Evolutionary conservation across 176 grass and related monocot genomes (phyloP).

Genomic region (Zea luxurians): DNA sequence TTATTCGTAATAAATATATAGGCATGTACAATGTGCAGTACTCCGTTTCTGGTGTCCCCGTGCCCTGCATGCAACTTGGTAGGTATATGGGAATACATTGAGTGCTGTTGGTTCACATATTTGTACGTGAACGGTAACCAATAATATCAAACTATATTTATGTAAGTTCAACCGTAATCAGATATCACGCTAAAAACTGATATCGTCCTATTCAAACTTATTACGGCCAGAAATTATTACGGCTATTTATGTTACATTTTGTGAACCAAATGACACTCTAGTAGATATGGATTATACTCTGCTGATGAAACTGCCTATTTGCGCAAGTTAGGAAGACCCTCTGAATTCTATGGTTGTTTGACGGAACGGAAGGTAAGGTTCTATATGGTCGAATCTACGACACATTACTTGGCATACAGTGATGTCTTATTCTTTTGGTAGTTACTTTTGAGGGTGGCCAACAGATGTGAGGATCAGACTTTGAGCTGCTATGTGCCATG

Average conservation of each 20-base stretch:
- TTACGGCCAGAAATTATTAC: too few relatives aligned
- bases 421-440: neutral
- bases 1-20: constrained; percentile 37
- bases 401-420: neutral
- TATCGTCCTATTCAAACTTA: too few relatives aligned
- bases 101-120: too few relatives aligned
- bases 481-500: neutral
- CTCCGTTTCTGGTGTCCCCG: neutral
- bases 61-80: neutral
- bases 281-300: neutral
- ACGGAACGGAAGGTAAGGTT: neutral
- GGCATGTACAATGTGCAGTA: constrained; percentile 14
- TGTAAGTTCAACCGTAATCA: too few relatives aligned
- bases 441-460: neutral
- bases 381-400: neutral
- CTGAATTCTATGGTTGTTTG: neutral
- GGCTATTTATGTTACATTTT: too few relatives aligned
- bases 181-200: too few relatives aligned
- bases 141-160: too few relatives aligned
- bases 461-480: neutral
- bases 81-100: constrained; percentile 2
- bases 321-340: neutral
- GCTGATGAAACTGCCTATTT: neutral
- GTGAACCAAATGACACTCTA: neutral
- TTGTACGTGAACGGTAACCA: too few relatives aligned